A percentile compares a stretch with the other conserved stretches of the same genome.
These are phyloP conservation scores for Lentinus polychrous DNA, from an alignment of 1,284 basidiomycete genomes.

Conservation along the genomic window DNA sequence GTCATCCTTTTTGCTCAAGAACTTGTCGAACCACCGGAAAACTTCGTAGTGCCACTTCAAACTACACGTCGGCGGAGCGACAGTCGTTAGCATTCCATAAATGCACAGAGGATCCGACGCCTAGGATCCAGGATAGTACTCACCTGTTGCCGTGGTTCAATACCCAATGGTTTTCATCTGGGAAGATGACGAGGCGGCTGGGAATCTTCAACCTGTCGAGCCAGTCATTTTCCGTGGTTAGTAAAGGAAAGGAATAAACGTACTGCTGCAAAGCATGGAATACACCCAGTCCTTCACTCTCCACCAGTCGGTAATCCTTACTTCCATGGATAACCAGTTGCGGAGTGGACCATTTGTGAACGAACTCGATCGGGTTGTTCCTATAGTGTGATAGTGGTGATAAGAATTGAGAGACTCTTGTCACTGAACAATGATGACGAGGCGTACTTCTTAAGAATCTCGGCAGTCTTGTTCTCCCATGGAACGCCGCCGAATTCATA, in stretches of 20 bases:
- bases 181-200: slow-evolving; percentile 83
- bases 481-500: slow-evolving; percentile 80
- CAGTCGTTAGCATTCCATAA: too few relatives aligned
- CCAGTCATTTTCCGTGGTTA: neutral
- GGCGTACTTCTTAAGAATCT: slow-evolving; percentile 47
- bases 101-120: neutral
- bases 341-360: slow-evolving; percentile 81
- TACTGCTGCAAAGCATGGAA: slow-evolving; percentile 80
- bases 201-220: slow-evolving; percentile 60
- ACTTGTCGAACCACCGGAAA: slow-evolving; percentile 80
- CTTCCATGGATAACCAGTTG: slow-evolving; percentile 82
- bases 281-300: slow-evolving; percentile 75
- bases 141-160: slow-evolving; percentile 69
- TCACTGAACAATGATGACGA: too few relatives aligned
- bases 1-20: slow-evolving; percentile 39
- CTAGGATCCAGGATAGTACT: slow-evolving; percentile 14
- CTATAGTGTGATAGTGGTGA: too few relatives aligned
- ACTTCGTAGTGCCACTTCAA: slow-evolving; percentile 87
- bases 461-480: slow-evolving; percentile 58
- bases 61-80: slow-evolving; percentile 28
- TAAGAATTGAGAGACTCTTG: too few relatives aligned
- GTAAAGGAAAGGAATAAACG: slow-evolving; percentile 22
- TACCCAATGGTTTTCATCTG: slow-evolving; percentile 92
- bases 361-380: slow-evolving; percentile 72
- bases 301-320: slow-evolving; percentile 80